Conservation (phyloP, 371 early-diverging fungal species). For the Smittium mucronatum region DNA sequence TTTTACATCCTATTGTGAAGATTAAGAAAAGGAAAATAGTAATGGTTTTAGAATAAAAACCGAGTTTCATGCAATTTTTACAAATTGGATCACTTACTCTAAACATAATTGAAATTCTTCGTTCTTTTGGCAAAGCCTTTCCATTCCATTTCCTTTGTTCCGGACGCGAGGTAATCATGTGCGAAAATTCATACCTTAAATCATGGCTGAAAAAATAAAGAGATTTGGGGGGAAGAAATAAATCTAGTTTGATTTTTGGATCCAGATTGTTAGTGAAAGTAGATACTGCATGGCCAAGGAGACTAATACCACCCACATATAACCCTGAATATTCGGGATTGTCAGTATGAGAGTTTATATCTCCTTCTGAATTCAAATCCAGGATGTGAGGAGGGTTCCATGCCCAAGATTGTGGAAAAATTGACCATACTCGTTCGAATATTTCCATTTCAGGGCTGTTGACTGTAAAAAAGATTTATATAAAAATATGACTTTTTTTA, state of each 20-base stretch:
- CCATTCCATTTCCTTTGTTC: conserved; percentile 25
- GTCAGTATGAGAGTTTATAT: conserved; percentile 34
- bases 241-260: conserved; percentile 24
- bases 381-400: conserved; percentile 36
- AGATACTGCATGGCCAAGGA: conserved; percentile 27
- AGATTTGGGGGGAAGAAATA: conserved; percentile 22
- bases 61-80: too few species aligned
- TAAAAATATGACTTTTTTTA: not conserved
- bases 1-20: too few species aligned
- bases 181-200: conserved; percentile 31
- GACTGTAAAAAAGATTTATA: not conserved
- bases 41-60: too few species aligned
- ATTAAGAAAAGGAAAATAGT: too few species aligned
- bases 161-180: conserved; percentile 24
- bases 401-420: conserved; percentile 22
- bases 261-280: conserved; percentile 29
- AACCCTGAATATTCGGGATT: conserved; percentile 22
- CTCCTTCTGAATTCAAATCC: conserved; percentile 32
- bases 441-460: conserved; percentile 10
- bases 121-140: conserved; percentile 16
- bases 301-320: conserved; percentile 28
- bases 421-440: conserved; percentile 29
- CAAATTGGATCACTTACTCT: too few species aligned
- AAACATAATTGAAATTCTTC: conserved; percentile 34
- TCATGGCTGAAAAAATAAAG: conserved; percentile 26